Conservation (phyloP, 169 alveolate species). For the Plasmodium gonderi region DNA sequence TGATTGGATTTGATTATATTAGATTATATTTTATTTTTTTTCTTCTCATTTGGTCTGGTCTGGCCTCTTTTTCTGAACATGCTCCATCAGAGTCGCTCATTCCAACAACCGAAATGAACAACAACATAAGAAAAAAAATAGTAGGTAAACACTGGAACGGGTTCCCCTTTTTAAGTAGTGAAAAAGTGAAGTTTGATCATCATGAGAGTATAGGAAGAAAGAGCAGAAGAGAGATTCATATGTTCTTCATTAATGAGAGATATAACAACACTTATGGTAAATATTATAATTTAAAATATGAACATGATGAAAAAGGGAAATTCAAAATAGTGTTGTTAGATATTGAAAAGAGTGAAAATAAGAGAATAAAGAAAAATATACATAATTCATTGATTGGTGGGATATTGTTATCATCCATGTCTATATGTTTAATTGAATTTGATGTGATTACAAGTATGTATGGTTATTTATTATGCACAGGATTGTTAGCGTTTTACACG, state of each 20-base stretch:
- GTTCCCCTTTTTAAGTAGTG: too few relatives aligned
- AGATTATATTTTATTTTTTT: too few relatives aligned
- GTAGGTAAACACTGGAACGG: too few relatives aligned
- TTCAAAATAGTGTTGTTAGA: slow-evolving; percentile 22
- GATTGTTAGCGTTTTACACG: neutral
- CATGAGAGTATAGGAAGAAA: neutral
- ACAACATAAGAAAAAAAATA: too few relatives aligned
- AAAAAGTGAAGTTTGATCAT: too few relatives aligned
- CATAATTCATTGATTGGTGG: slow-evolving; percentile 11
- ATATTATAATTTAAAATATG: neutral
- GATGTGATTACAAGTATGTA: neutral
- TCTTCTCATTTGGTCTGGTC: too few relatives aligned
- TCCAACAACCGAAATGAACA: too few relatives aligned
- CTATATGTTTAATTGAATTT: slow-evolving; percentile 43
- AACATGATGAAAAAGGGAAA: neutral
- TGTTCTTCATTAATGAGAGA: neutral
- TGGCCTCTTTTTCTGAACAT: too few relatives aligned
- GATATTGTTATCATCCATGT: slow-evolving; percentile 27
- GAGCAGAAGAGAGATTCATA: neutral
- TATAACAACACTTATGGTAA: neutral
- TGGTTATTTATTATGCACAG: slow-evolving; percentile 12
- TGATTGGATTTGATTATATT: too few relatives aligned
- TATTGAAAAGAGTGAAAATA: neutral
- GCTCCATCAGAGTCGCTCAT: too few relatives aligned
- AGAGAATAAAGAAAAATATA: slow-evolving; percentile 16